Conservation (phyloP, 1,284 basidiomycete species). For the Rhodotorula glutinis region DNA sequence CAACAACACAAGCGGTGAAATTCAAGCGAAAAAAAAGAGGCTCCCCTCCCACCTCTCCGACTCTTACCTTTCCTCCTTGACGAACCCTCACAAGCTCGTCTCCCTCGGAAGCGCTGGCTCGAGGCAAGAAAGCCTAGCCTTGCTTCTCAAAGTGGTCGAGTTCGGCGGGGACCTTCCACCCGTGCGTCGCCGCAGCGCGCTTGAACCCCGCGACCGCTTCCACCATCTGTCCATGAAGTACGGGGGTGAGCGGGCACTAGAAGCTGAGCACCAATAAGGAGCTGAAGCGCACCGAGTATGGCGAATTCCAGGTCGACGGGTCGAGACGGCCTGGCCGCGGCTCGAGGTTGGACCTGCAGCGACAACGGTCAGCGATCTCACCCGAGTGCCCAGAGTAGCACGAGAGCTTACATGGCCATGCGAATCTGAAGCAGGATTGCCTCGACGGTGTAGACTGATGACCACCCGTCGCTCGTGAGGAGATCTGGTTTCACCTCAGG, state of each 20-base stretch:
- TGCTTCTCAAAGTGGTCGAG: slow-evolving; percentile 11
- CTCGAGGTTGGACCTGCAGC: slow-evolving; percentile 36
- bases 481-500: slow-evolving; percentile 9
- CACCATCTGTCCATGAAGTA: slow-evolving; percentile 5
- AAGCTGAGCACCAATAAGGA: too few species aligned
- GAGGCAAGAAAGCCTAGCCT: background rate
- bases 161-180: slow-evolving; percentile 30
- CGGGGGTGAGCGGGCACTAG: too few species aligned
- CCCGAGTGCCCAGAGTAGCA: background rate
- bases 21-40: too few species aligned
- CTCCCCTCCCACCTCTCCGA: too few species aligned
- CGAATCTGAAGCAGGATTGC: slow-evolving; percentile 39
- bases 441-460: slow-evolving; percentile 28
- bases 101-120: too few species aligned
- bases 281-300: slow-evolving; percentile 28
- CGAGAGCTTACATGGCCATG: slow-evolving; percentile 32
- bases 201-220: slow-evolving; percentile 38
- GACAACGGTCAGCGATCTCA: background rate
- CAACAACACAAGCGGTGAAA: background rate
- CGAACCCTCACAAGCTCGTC: too few species aligned
- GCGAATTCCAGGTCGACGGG: slow-evolving; percentile 21
- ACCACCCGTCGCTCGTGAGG: slow-evolving; percentile 36
- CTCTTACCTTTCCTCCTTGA: too few species aligned
- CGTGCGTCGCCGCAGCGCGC: slow-evolving; percentile 36
- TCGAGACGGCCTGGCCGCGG: slow-evolving; percentile 39